phyloP scores from a whole-genome alignment of 768 basidiomycete species.

The Lactifluus hygrophoroides region DNA sequence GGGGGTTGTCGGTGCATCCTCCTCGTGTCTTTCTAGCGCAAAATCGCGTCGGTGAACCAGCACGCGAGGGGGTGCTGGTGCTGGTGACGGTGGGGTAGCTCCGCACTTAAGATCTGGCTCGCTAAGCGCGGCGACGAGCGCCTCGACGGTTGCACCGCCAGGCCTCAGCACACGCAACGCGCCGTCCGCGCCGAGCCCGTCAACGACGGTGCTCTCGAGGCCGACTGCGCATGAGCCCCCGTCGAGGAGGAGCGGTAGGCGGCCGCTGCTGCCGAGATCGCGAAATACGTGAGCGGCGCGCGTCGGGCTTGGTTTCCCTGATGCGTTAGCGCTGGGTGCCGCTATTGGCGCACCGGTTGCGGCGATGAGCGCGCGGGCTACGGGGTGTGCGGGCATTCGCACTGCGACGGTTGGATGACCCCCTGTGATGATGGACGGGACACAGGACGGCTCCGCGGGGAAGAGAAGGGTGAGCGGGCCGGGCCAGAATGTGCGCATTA shows the following conservation, averaged over 20 bases:
- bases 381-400: constrained; percentile 90
- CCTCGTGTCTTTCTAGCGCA: constrained; percentile 48
- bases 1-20: constrained; percentile 83
- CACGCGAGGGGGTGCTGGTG: constrained; percentile 29
- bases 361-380: constrained; percentile 84
- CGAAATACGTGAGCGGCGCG: constrained; percentile 73
- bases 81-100: neutral
- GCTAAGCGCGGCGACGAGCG: constrained; percentile 50
- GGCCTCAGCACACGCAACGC: constrained; percentile 78
- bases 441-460: constrained; percentile 50
- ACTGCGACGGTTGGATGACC: constrained; percentile 76
- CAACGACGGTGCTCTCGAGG: constrained; percentile 92
- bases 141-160: constrained; percentile 88
- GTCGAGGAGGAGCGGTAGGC: constrained; percentile 68
- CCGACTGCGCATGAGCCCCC: constrained; percentile 90
- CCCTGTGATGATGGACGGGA: constrained; percentile 76
- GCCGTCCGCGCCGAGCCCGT: constrained; percentile 71
- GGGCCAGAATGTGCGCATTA: constrained; percentile 90
- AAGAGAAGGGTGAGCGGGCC: constrained; percentile 91
- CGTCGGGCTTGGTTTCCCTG: constrained; percentile 92
- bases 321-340: constrained; percentile 92
- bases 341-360: constrained; percentile 68
- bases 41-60: constrained; percentile 79
- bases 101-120: constrained; percentile 27
- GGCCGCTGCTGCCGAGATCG: constrained; percentile 62